Percentiles rank a stretch among this genome's conserved stretches.
These are phyloP conservation scores for Leptoxyphium fumago DNA, from an alignment of 2,329 filamentous ascomycete genomes.

Conservation along the genomic window DNA sequence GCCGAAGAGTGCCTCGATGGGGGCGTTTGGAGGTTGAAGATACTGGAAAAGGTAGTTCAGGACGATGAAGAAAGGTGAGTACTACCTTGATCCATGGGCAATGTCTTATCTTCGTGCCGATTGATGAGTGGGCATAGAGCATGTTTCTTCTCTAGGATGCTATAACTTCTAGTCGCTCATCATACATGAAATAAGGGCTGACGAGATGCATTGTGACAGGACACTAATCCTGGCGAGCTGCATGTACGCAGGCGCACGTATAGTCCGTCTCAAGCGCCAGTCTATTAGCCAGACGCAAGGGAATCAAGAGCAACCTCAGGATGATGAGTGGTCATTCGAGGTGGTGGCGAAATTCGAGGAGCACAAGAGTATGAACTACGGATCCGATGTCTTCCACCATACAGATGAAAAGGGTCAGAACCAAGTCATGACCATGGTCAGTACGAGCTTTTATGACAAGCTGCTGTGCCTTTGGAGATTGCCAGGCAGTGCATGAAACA, in stretches of 20 bases:
- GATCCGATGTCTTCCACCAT: slow-evolving; percentile 50
- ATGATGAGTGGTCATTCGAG: slow-evolving; percentile 43
- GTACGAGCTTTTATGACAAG: slow-evolving; percentile 66
- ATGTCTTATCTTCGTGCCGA: no score
- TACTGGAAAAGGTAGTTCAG: slow-evolving; percentile 27
- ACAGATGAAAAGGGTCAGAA: slow-evolving; percentile 8
- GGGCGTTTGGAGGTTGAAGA: slow-evolving; percentile 76
- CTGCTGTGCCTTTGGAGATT: slow-evolving; percentile 50
- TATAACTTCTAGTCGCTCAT: not conserved
- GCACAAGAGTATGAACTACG: slow-evolving; percentile 92
- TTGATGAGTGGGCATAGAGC: no score
- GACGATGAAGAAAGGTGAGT: not conserved
- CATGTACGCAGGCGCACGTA: slow-evolving; percentile 73
- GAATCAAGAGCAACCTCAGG: slow-evolving; percentile 23
- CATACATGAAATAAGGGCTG: not conserved
- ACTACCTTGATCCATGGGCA: not conserved
- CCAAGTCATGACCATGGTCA: slow-evolving; percentile 36
- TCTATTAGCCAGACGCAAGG: slow-evolving; percentile 1
- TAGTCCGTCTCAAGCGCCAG: slow-evolving; percentile 36
- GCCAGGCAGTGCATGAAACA: no score
- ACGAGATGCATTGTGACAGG: slow-evolving; percentile 3
- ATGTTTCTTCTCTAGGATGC: no score
- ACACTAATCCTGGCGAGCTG: slow-evolving; percentile 65
- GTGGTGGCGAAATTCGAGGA: slow-evolving; percentile 63
- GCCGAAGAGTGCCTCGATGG: slow-evolving; percentile 54